These are phyloP conservation scores for Botryotinia globosa DNA, from an alignment of 2,329 filamentous ascomycete species.

Conservation along the genomic window DNA sequence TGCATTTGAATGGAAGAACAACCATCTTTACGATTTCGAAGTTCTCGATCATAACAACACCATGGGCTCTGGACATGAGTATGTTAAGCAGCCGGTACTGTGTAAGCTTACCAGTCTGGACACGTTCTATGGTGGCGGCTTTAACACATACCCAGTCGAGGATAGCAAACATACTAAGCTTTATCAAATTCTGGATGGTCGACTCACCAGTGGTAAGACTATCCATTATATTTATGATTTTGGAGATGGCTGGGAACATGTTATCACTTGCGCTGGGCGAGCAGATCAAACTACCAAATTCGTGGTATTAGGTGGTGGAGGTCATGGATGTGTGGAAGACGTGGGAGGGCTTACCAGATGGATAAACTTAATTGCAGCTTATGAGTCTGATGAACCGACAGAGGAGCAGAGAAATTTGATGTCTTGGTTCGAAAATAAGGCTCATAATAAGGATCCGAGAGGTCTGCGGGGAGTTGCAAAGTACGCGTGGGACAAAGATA, in stretches of 20 bases:
- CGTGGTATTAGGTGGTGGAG: not conserved
- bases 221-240: not conserved
- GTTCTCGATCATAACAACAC: slow-evolving; percentile 5
- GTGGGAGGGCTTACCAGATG: not conserved
- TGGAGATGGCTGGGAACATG: not conserved
- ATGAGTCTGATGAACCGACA: not conserved
- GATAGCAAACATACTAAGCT: not conserved
- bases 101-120: not conserved
- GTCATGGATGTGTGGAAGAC: not conserved
- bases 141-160: too few relatives aligned
- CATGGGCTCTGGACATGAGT: not conserved
- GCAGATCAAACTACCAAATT: not conserved
- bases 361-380: not conserved
- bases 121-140: not conserved
- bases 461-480: not conserved
- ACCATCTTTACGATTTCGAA: slow-evolving; percentile 17
- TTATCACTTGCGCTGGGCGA: not conserved
- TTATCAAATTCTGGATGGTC: not conserved
- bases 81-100: not conserved
- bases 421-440: not conserved
- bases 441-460: not conserved
- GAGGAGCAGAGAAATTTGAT: not conserved
- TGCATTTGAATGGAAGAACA: slow-evolving; percentile 19
- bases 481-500: slow-evolving; percentile 8
- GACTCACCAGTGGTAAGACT: not conserved